Base-by-base conservation (phyloP, 352 stramenopile species). In the Phytophthora meadii region DNA sequence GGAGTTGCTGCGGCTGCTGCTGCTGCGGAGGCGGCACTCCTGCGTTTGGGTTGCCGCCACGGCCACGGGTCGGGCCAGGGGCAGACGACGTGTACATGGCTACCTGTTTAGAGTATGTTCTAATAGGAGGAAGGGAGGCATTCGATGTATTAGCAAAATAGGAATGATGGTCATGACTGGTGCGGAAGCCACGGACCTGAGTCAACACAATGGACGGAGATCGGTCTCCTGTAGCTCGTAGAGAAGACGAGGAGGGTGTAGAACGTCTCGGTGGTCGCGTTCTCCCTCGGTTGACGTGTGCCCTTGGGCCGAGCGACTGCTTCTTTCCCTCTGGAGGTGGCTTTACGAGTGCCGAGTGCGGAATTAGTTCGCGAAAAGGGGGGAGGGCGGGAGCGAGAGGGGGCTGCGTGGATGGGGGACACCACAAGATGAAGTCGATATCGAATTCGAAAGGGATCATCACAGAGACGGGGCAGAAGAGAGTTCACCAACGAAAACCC, bases 41-140 rank as follows among this genome's bases (percentile, higher is more conserved):
- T 15, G 70, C 65, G 39, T 74, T 74, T 17, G 82, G 78, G 66
- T 90, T 91, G 14, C 79, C 79, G 54, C 77, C 78, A 46, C 84
- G 81, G 44, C 70, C 70, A 46, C 82, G 79, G 24, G 79, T 69
- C 11, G 81, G 81, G 17, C 82, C 84, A 24, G 84, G 82, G 19
- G 77, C 84, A 48, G 79, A 84, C 41, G 80, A 85, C 34, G 81
- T 88, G 66, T 93, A 93, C 84, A 93, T 93, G 44, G 32, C 37
- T 14, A 27, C 30, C 37, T 37, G n/a, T 11, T 36, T 36, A 30
- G 19, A 32, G 28, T 32, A 22, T 63, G 34, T 34, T 53, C 24
- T 24, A 25, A 45, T 27, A 49, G 28, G 28, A 24, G 28, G 28
- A 24, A 19, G 47, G 32, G 24, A 22, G 6, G 15, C 14, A 42